Percentiles rank a stretch among this genome's conserved stretches.
Conservation (phyloP, 257 asterid genomes). For the Osmanthus fragrans region DNA sequence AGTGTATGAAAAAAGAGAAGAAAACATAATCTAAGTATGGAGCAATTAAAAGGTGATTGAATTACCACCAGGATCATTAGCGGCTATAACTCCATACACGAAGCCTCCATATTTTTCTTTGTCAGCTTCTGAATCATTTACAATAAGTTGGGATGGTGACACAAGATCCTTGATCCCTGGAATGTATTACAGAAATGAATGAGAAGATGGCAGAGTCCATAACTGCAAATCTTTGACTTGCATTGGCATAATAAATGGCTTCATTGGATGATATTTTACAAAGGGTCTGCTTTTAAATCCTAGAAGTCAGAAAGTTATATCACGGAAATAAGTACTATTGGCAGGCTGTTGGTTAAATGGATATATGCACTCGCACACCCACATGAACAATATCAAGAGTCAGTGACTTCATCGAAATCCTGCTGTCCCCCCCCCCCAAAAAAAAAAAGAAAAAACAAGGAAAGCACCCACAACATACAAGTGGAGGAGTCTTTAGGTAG, state of each 20-base stretch:
- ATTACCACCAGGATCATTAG: conserved; percentile 40
- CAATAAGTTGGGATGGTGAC: conserved; percentile 26
- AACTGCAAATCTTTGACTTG: conserved; percentile 19
- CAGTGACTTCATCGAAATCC: background rate
- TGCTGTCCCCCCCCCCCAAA: too few relatives aligned
- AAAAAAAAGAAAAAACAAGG: too few relatives aligned
- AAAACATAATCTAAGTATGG: background rate
- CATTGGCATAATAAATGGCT: background rate
- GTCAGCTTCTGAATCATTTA: conserved; percentile 26
- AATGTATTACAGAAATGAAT: conserved; percentile 15
- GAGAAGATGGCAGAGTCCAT: conserved; percentile 7
- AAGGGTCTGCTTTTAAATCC: background rate
- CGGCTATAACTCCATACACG: conserved; percentile 24
- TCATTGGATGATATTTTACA: background rate
- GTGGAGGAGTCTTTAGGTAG: too few relatives aligned
- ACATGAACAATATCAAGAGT: background rate
- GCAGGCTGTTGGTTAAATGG: background rate
- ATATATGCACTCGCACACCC: background rate
- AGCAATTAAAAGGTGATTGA: conserved; percentile 13
- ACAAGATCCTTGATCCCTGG: conserved; percentile 35
- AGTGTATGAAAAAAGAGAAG: background rate
- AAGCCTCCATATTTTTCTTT: conserved; percentile 23
- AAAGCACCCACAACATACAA: too few relatives aligned
- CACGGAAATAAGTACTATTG: background rate
- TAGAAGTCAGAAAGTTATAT: background rate